These are phyloP conservation scores for Zygosaccharomyces bailii DNA, from an alignment of 805 yeast species.

Conservation along the genomic window DNA sequence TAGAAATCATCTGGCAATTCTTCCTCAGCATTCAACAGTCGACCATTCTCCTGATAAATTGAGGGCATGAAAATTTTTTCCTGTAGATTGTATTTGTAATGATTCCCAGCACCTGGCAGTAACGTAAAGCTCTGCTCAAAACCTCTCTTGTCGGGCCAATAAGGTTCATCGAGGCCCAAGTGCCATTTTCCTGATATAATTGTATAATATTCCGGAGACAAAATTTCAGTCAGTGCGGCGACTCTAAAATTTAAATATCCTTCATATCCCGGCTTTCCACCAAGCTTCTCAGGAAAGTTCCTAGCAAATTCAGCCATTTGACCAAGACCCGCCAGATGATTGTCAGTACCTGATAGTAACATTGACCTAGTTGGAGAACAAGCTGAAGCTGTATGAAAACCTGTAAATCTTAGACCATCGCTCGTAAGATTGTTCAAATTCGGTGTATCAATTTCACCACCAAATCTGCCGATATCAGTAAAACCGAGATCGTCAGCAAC, in stretches of 20 bases:
- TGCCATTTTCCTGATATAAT: constrained; percentile 62
- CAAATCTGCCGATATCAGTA: constrained; percentile 52
- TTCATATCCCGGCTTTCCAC: constrained; percentile 52
- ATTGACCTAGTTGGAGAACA: constrained; percentile 64
- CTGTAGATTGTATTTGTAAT: constrained; percentile 44
- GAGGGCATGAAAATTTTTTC: constrained; percentile 41
- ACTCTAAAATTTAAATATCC: constrained; percentile 51
- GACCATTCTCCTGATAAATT: constrained; percentile 41
- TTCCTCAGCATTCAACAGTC: constrained; percentile 36
- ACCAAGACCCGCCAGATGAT: constrained; percentile 58
- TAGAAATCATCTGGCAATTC: constrained; percentile 47
- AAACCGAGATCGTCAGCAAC: constrained; percentile 63
- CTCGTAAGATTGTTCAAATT: constrained; percentile 44
- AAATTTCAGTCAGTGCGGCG: constrained; percentile 51
- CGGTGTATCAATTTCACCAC: constrained; percentile 58
- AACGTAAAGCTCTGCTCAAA: constrained; percentile 49
- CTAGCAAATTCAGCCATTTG: constrained; percentile 51
- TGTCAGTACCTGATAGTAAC: constrained; percentile 58
- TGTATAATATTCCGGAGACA: constrained; percentile 47
- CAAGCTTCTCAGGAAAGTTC: constrained; percentile 38
- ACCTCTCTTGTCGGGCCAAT: constrained; percentile 49
- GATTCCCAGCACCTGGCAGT: constrained; percentile 58
- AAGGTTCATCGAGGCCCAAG: constrained; percentile 46
- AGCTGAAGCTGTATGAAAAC: constrained; percentile 61
- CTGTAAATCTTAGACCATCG: constrained; percentile 49